These are phyloP conservation scores for Cenchrus purpureus DNA, from an alignment of 176 grass and related monocot species.

Conservation along the genomic window DNA sequence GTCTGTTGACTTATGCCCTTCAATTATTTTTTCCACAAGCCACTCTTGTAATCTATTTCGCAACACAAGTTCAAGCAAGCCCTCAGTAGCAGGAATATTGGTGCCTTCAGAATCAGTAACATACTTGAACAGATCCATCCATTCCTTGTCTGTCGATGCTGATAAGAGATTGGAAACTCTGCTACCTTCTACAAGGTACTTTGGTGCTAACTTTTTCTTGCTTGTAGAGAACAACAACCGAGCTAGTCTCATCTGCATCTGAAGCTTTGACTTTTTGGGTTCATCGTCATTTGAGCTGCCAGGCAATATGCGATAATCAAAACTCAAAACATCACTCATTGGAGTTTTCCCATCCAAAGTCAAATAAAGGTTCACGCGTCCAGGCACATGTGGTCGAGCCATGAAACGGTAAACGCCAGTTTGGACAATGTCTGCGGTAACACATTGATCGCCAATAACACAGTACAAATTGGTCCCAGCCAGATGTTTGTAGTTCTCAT, in stretches of 20 bases:
- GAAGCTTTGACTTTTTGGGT: slow-evolving; percentile 50
- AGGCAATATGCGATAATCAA: slow-evolving; percentile 63
- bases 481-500: slow-evolving; percentile 63
- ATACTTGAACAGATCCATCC: slow-evolving; percentile 66
- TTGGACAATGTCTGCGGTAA: slow-evolving; percentile 64
- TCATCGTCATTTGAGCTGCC: slow-evolving; percentile 48
- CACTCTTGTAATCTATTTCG: slow-evolving; percentile 93
- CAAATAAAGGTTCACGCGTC: slow-evolving; percentile 73
- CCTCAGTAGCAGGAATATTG: slow-evolving; percentile 40
- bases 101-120: slow-evolving; percentile 39
- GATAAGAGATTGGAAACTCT: slow-evolving; percentile 69
- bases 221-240: slow-evolving; percentile 71
- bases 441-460: slow-evolving; percentile 66
- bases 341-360: slow-evolving; percentile 78
- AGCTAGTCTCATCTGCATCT: slow-evolving; percentile 75
- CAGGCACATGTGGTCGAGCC: slow-evolving; percentile 59
- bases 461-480: slow-evolving; percentile 55
- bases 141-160: slow-evolving; percentile 74
- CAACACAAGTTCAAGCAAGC: slow-evolving; percentile 82
- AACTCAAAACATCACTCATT: slow-evolving; percentile 75
- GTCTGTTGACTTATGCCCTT: slow-evolving; percentile 74
- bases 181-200: slow-evolving; percentile 64
- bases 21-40: slow-evolving; percentile 81
- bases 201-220: slow-evolving; percentile 59
- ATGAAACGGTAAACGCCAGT: slow-evolving; percentile 76